Base-by-base conservation (phyloP, 2,329 filamentous ascomycete species). In the Paracoccidioides lutzii region DNA sequence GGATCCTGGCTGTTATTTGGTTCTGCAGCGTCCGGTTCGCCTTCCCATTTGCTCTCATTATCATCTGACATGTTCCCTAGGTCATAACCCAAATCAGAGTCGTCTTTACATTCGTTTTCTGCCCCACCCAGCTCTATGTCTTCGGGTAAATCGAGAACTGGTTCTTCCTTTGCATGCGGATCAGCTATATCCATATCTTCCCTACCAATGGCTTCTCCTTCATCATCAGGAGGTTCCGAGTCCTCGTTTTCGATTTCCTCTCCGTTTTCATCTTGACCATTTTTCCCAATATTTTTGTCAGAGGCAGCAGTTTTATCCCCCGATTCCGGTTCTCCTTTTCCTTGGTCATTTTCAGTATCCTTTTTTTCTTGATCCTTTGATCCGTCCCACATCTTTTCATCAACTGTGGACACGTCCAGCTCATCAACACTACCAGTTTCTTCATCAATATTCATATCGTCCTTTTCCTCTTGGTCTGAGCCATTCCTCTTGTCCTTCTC, bases 311-410 rank as follows among this genome's bases (percentile, higher is more conserved):
- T 69, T 64, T 88, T 84, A 22, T 86, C 75, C 57, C 88, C 72
- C 30, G 75, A 68, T 44, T 78, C 72, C 10, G 75, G 69, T 9
- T 69, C 65, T 48, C 79, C 74, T 71, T 78, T 71, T 63, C 76
- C 61, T 72, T 81, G 62, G 71, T 96, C 87, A 62, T 93, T 93
- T 50, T 91, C 86, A 1, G 87, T 83, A 50, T 90, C 83, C 57
- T 75, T 76, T 56, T 76, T 71, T 46, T 90, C 80, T 50, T 85
- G 78, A 45, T 88, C 84, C 41, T 74, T 73, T 35, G 58, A 83
- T 42, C 90, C 90, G 70, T 98, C 90, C 93, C 93, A 98, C 81
- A 97, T 90, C 76, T 97, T 98, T 74, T 98, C 94, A 67, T 98
- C 94, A 1, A 97, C 87, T 22, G 91, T 88, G 14, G 83, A 87